Evolutionary conservation across 768 basidiomycete species (phyloP).

Genomic region (Xerocomellus dryophilus): DNA sequence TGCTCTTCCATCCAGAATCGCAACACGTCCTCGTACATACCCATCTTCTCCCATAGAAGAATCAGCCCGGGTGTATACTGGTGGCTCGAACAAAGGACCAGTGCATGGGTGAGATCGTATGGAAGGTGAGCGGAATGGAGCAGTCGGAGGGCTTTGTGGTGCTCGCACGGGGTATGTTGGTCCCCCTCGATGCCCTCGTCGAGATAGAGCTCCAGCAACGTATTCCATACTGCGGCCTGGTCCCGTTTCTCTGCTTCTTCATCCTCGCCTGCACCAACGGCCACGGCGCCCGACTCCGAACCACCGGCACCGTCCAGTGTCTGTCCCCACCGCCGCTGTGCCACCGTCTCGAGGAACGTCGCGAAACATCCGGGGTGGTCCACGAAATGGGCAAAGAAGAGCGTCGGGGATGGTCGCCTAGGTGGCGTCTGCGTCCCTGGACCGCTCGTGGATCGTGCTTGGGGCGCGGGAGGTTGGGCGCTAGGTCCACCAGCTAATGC

Average conservation of each 20-base stretch:
- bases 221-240: constrained; percentile 92
- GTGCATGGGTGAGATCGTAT: constrained; percentile 86
- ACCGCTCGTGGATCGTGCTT: constrained; percentile 3
- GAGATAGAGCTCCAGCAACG: constrained; percentile 89
- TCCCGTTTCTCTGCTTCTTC: constrained; percentile 58
- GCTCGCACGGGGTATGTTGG: constrained; percentile 9
- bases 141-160: constrained; percentile 68
- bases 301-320: constrained; percentile 41
- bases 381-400: constrained; percentile 93
- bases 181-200: constrained; percentile 36
- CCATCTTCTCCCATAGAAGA: constrained; percentile 87
- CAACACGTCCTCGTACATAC: constrained; percentile 94
- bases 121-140: constrained; percentile 61
- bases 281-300: constrained; percentile 9
- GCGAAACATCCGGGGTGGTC: constrained; percentile 84
- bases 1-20: constrained; percentile 89
- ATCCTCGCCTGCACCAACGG: constrained; percentile 32
- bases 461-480: constrained; percentile 10
- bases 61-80: constrained; percentile 83
- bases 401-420: constrained; percentile 71
- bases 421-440: constrained; percentile 31
- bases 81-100: constrained; percentile 89
- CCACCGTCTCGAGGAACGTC: constrained; percentile 85
- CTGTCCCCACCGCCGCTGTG: constrained; percentile 76
- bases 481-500: constrained; percentile 28